phyloP scores from a whole-genome alignment of 345 rosid genomes.

The Nephelium lappaceum region DNA sequence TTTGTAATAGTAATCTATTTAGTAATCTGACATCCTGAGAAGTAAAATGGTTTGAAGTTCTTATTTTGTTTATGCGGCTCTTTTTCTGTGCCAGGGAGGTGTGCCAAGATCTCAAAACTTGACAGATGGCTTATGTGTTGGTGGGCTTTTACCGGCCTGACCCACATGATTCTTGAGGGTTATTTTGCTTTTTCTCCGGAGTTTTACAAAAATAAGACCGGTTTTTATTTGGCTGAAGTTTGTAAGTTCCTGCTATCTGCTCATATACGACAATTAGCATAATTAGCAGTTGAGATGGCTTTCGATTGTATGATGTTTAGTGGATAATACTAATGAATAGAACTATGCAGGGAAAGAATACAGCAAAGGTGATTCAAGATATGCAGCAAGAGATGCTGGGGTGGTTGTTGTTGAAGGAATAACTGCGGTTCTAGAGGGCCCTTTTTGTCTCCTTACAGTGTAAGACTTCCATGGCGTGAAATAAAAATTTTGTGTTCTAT shows the following conservation, averaged over 20 bases:
- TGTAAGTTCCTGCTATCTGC: conserved; percentile 58
- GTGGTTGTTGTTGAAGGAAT: conserved; percentile 81
- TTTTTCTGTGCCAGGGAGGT: conserved; percentile 40
- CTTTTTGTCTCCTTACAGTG: conserved; percentile 78
- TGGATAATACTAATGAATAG: conserved; percentile 3
- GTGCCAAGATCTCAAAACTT: conserved; percentile 39
- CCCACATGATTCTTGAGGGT: conserved; percentile 81
- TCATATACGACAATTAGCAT: not conserved
- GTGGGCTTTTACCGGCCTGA: conserved; percentile 97
- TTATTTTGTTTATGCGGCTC: not conserved
- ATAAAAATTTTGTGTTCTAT: not conserved
- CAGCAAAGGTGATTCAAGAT: conserved; percentile 97
- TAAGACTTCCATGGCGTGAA: conserved; percentile 35
- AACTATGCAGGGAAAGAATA: conserved; percentile 84
- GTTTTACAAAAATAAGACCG: conserved; percentile 75
- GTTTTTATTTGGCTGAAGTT: conserved; percentile 84
- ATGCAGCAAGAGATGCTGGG: conserved; percentile 75
- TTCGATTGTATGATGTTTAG: not conserved
- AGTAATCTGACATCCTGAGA: not conserved
- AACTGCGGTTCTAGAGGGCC: conserved; percentile 88
- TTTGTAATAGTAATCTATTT: not conserved
- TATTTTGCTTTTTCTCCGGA: conserved; percentile 91
- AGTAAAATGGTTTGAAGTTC: not conserved
- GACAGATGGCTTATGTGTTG: conserved; percentile 90
- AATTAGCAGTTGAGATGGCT: not conserved